Percentiles rank a stretch among this genome's conserved stretches.
Conservation (phyloP, 164 flowering plant genomes). For the Brasenia schreberi region DNA sequence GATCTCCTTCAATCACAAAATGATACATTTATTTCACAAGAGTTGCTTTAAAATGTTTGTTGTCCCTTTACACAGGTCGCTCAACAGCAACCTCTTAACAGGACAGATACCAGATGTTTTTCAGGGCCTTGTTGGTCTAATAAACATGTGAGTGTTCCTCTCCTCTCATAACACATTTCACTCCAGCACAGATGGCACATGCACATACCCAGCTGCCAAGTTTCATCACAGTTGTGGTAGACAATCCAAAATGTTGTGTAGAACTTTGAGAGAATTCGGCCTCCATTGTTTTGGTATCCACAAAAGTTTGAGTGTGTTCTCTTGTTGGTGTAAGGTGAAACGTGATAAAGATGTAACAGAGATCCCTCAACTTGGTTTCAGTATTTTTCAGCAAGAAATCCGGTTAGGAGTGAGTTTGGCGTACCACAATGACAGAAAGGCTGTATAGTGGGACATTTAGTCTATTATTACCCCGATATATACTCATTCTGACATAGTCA, state of each 20-base stretch:
- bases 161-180: background rate
- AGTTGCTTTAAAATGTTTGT: background rate
- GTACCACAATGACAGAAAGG: background rate
- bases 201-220: background rate
- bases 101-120: conserved; percentile 78
- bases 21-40: background rate
- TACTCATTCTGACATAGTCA: background rate
- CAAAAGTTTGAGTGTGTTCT: background rate
- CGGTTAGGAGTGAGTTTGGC: no score
- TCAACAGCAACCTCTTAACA: conserved; percentile 44
- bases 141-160: conserved; percentile 46
- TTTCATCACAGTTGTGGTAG: no score
- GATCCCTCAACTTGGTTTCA: background rate
- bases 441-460: background rate
- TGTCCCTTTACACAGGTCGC: conserved; percentile 39
- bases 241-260: no score
- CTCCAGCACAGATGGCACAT: background rate
- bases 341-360: no score
- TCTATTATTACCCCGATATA: background rate
- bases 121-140: conserved; percentile 30
- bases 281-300: background rate
- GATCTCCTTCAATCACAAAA: background rate
- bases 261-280: background rate
- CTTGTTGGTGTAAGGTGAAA: background rate
- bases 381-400: no score